A percentile compares a stretch with the other conserved stretches of the same genome.
Evolutionary conservation across 2,329 filamentous ascomycete genomes (phyloP).

Genomic region (Cytospora piceae): DNA sequence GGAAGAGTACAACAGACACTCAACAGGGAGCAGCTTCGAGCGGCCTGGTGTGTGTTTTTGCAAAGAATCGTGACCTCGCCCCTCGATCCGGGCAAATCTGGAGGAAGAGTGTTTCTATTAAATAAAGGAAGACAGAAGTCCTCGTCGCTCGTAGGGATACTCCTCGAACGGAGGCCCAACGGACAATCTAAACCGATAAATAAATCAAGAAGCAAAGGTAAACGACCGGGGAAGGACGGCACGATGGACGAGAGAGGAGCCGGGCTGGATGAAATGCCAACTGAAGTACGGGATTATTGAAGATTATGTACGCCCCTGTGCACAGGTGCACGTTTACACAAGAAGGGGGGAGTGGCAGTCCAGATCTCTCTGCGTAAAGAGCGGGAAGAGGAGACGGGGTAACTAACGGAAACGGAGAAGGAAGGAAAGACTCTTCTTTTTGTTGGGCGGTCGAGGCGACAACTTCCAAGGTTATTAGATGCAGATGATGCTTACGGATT

Average conservation of each 20-base stretch:
- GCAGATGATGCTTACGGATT: background rate
- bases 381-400: constrained; percentile 4
- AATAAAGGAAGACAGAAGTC: background rate
- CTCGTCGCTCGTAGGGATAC: background rate
- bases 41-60: no score
- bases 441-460: background rate
- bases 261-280: background rate
- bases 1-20: background rate
- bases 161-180: background rate
- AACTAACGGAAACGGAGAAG: constrained; percentile 7
- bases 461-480: background rate
- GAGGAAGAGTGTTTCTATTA: background rate
- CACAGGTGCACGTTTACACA: background rate
- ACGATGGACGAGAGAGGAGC: background rate
- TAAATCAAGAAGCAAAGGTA: background rate
- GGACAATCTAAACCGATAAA: background rate
- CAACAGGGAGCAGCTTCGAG: background rate
- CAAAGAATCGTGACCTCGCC: background rate
- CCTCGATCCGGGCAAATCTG: background rate
- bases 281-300: background rate
- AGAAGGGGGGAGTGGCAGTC: background rate
- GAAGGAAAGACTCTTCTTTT: background rate
- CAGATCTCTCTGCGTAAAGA: background rate
- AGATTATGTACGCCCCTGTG: background rate
- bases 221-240: background rate